phyloP scores from a whole-genome alignment of 2,329 filamentous ascomycete species.

The Didymella pinodella region DNA sequence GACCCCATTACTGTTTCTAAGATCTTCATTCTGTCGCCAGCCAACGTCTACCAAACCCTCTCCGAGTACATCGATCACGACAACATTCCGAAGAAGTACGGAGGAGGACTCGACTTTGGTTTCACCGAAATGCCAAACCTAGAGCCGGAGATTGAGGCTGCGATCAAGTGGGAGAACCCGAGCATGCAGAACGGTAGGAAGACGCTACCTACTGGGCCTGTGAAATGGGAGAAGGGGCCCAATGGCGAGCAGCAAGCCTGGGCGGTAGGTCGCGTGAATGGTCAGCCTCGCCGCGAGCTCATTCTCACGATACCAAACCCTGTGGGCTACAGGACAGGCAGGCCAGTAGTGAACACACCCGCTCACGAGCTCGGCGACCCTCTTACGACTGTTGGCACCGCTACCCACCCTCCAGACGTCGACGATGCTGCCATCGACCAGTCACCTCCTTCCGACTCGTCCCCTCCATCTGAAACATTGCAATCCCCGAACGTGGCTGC shows the following conservation, averaged over 20 bases:
- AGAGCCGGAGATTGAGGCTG: conserved; percentile 63
- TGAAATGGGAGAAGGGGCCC: conserved; percentile 55
- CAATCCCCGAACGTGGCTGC: conserved; percentile 12
- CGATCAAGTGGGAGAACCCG: conserved; percentile 53
- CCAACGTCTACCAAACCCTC: conserved; percentile 79
- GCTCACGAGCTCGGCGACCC: conserved; percentile 34
- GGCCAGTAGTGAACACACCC: conserved; percentile 40
- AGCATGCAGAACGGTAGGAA: conserved; percentile 43
- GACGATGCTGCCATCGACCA: conserved; percentile 30
- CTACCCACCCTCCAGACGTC: conserved; percentile 47
- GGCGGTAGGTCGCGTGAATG: conserved; percentile 55
- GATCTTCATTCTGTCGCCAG: conserved; percentile 83
- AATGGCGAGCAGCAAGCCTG: conserved; percentile 56
- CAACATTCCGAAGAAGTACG: conserved; percentile 89
- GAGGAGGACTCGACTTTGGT: conserved; percentile 81
- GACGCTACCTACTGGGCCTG: conserved; percentile 58
- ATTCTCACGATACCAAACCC: conserved; percentile 51
- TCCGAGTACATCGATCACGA: conserved; percentile 80
- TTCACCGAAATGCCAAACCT: conserved; percentile 78
- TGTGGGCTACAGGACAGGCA: conserved; percentile 36
- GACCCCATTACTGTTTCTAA: conserved; percentile 85
- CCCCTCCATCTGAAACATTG: conserved; percentile 27
- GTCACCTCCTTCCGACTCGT: conserved; percentile 32
- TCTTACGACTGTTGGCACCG: conserved; percentile 46
- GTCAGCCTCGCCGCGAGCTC: conserved; percentile 49